Evolutionary conservation across 2,329 filamentous ascomycete species (phyloP).

Genomic region (Neofusicoccum cordaticola): DNA sequence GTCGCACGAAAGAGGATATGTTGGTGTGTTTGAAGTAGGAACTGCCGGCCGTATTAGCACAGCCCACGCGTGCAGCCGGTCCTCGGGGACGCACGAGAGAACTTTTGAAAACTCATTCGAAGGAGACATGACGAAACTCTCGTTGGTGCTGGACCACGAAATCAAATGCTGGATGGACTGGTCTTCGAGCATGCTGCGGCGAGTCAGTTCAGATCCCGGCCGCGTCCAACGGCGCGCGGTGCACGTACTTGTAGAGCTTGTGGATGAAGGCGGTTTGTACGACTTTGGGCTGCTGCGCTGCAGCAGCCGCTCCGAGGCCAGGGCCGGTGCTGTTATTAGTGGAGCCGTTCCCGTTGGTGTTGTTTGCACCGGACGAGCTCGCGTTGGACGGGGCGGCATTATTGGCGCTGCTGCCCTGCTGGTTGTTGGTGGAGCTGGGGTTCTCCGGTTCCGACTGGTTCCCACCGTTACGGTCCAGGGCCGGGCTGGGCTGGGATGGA

Average conservation of each 20-base stretch:
- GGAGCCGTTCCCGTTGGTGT: conserved; percentile 31
- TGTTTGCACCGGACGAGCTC: conserved; percentile 27
- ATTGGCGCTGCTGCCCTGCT: conserved; percentile 32
- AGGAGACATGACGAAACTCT: conserved; percentile 98
- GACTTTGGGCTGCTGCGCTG: conserved; percentile 90
- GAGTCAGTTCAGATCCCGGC: conserved; percentile 28
- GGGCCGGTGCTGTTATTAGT: conserved; percentile 43
- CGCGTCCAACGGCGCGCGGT: background rate
- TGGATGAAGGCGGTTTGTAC: conserved; percentile 99
- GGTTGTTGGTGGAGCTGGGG: conserved; percentile 14
- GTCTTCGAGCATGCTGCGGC: conserved; percentile 87
- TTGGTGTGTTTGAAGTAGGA: conserved; percentile 99
- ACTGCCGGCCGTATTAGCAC: conserved; percentile 45
- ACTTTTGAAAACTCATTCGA: conserved; percentile 98
- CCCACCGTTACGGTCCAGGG: conserved; percentile 43
- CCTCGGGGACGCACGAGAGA: conserved; percentile 69
- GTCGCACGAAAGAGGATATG: conserved; percentile 95
- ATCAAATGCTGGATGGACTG: conserved; percentile 90
- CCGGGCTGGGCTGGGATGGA: conserved; percentile 46
- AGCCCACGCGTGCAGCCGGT: conserved; percentile 16
- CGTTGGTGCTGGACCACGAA: conserved; percentile 88
- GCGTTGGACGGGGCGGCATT: conserved; percentile 27
- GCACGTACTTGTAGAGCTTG: conserved; percentile 89
- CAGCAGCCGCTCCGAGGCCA: conserved; percentile 60
- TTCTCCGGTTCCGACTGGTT: conserved; percentile 26